phyloP scores from a whole-genome alignment of 2,329 filamentous ascomycete species.

The Apiospora pterosperma region DNA sequence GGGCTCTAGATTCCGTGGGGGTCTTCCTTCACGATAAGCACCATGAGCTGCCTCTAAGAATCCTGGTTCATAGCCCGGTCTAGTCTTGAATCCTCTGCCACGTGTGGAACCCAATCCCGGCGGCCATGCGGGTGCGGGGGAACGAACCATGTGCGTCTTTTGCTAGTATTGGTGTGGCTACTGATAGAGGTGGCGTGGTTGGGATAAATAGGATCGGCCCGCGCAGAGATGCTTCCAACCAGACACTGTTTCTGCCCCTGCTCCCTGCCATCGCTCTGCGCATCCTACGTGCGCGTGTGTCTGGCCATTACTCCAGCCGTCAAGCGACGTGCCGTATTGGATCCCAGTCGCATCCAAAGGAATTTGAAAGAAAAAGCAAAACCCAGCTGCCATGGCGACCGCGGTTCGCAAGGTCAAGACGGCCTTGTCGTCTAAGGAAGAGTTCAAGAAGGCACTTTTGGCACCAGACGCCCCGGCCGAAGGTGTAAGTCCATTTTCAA shows the following conservation, averaged over 20 bases:
- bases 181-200: background rate
- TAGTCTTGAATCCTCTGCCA: background rate
- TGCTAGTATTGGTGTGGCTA: background rate
- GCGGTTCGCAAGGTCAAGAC: constrained; percentile 3
- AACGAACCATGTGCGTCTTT: background rate
- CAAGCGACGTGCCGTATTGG: no score
- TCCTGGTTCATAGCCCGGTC: background rate
- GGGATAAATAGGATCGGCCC: background rate
- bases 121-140: background rate
- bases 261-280: background rate
- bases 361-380: background rate
- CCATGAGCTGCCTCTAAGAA: background rate
- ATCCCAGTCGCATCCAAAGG: no score
- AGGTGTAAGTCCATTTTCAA: background rate
- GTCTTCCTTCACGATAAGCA: background rate
- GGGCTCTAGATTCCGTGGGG: background rate
- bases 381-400: background rate
- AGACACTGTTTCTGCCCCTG: background rate
- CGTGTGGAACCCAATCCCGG: background rate
- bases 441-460: constrained; percentile 12
- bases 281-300: background rate
- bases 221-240: background rate
- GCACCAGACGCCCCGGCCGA: constrained; percentile 9
- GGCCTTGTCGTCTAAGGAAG: constrained; percentile 12
- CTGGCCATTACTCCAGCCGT: no score